phyloP scores from a whole-genome alignment of 352 stramenopile species.

The Globisporangium solare region DNA sequence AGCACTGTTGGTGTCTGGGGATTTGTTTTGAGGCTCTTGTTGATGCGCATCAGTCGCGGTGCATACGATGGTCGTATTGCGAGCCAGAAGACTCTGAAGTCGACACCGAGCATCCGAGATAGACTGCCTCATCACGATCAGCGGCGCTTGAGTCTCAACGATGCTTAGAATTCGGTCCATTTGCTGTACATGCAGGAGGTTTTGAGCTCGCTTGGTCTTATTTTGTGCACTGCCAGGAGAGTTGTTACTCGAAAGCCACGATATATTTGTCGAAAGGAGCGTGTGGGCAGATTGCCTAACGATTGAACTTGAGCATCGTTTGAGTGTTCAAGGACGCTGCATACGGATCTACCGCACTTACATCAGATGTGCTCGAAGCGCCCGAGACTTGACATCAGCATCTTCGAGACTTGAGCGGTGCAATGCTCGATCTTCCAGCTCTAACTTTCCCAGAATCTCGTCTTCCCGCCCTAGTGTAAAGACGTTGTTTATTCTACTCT shows the following conservation, averaged over 20 bases:
- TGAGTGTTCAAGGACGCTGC: neutral
- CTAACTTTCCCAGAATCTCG: slow-evolving; percentile 17
- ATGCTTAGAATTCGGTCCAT: slow-evolving; percentile 30
- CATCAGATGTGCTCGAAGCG: slow-evolving; percentile 21
- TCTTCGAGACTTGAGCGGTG: neutral
- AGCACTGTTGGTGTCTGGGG: neutral
- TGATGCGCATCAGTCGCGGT: neutral
- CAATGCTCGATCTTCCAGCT: slow-evolving; percentile 2
- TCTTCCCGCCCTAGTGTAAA: slow-evolving; percentile 18
- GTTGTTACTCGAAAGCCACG: neutral
- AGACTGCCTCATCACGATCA: slow-evolving; percentile 19
- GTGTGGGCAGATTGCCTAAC: slow-evolving; percentile 15
- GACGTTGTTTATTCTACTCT: no score
- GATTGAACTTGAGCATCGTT: neutral
- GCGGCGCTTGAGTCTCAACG: slow-evolving; percentile 23
- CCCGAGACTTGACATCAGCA: slow-evolving; percentile 2
- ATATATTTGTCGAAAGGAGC: slow-evolving; percentile 17
- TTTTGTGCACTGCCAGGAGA: neutral
- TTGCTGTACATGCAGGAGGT: slow-evolving; percentile 38
- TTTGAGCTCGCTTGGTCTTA: slow-evolving; percentile 21
- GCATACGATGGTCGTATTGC: neutral
- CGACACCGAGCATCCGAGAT: slow-evolving; percentile 21
- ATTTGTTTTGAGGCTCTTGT: neutral
- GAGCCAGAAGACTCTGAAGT: slow-evolving; percentile 15
- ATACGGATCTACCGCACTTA: neutral